phyloP scores from a whole-genome alignment of 1,284 basidiomycete genomes.

The Puccinia polysora region DNA sequence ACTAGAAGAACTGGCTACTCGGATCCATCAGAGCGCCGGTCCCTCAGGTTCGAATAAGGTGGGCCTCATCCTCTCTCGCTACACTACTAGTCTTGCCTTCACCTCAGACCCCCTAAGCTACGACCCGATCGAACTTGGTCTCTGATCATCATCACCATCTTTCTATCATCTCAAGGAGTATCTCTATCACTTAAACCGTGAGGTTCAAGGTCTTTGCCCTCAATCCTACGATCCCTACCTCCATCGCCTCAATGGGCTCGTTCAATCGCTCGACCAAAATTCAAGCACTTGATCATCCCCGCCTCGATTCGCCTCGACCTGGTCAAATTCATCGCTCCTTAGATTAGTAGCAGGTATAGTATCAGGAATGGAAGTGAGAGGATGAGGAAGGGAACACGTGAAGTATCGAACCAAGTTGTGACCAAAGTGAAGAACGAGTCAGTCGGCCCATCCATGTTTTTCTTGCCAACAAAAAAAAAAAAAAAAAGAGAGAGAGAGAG shows the following conservation, averaged over 20 bases:
- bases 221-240: slow-evolving; percentile 28
- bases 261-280: slow-evolving; percentile 8
- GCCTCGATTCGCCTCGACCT: neutral
- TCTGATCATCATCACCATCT: neutral
- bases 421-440: too few species aligned
- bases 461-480: too few species aligned
- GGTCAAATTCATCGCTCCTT: neutral
- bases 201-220: slow-evolving; percentile 22
- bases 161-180: slow-evolving; percentile 35
- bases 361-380: too few species aligned
- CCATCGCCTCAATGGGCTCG: slow-evolving; percentile 13
- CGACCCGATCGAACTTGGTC: neutral
- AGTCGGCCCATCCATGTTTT: too few species aligned
- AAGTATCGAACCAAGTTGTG: too few species aligned
- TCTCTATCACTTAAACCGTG: slow-evolving; percentile 23
- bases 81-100: neutral
- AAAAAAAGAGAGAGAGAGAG: too few species aligned
- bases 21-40: slow-evolving; percentile 16
- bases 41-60: slow-evolving; percentile 41
- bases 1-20: slow-evolving; percentile 7
- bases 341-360: too few species aligned
- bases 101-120: neutral
- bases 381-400: too few species aligned
- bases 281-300: neutral
- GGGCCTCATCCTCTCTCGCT: neutral